phyloP scores from a whole-genome alignment of 2,329 filamentous ascomycete species.

The Fusarium chlamydosporum region DNA sequence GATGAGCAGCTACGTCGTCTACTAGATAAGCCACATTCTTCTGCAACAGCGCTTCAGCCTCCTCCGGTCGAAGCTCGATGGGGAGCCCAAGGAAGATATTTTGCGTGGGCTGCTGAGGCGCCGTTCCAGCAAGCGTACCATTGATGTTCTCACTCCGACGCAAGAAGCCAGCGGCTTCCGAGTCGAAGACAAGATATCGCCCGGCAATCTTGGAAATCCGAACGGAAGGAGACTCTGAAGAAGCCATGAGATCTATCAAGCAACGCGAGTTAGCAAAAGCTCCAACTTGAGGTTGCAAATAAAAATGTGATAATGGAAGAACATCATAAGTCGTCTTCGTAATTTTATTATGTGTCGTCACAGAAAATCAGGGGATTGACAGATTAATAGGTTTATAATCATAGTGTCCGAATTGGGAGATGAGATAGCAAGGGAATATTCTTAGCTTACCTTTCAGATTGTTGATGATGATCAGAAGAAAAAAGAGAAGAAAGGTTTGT shows the following conservation, averaged over 20 bases:
- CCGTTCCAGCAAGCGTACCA: constrained; percentile 86
- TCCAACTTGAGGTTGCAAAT: constrained; percentile 22
- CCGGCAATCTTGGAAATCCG: constrained; percentile 85
- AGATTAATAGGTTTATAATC: constrained; percentile 69
- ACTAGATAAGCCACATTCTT: constrained; percentile 82
- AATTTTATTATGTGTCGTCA: constrained; percentile 61
- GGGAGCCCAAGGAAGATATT: constrained; percentile 94
- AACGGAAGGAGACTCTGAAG: constrained; percentile 62
- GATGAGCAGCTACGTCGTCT: constrained; percentile 82
- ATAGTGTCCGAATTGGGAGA: constrained; percentile 52
- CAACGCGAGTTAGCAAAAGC: constrained; percentile 41
- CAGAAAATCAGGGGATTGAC: constrained; percentile 71
- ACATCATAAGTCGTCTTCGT: constrained; percentile 63
- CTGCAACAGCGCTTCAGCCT: constrained; percentile 84
- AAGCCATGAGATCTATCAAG: constrained; percentile 44
- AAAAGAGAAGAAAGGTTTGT: constrained; percentile 28
- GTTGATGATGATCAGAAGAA: constrained; percentile 43
- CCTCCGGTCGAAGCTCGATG: constrained; percentile 90
- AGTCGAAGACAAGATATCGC: constrained; percentile 91
- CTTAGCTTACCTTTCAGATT: constrained; percentile 41
- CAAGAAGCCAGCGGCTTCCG: constrained; percentile 81
- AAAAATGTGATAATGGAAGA: constrained; percentile 17
- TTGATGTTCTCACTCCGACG: constrained; percentile 87
- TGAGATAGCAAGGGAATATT: constrained; percentile 9
- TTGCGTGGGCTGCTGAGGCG: constrained; percentile 93